Evolutionary conservation across 2,329 filamentous ascomycete genomes (phyloP).

Genomic region (Coniosporium tulheliwenetii): DNA sequence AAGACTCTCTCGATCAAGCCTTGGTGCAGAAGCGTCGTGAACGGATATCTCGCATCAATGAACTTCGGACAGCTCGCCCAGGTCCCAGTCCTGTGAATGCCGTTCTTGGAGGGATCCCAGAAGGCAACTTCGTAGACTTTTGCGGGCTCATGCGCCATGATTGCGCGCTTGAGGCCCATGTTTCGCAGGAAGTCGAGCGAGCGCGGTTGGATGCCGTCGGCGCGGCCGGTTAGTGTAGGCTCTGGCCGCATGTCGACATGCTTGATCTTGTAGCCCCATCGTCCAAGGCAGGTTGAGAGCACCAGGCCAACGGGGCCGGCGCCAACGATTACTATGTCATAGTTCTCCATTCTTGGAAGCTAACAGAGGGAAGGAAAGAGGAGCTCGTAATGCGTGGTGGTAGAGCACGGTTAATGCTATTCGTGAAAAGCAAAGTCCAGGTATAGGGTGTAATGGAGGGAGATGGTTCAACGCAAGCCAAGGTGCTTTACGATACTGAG

Average conservation of each 20-base stretch:
- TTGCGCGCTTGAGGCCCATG: conserved; percentile 73
- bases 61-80: conserved; percentile 86
- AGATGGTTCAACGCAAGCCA: too few relatives aligned
- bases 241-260: conserved; percentile 84
- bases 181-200: conserved; percentile 77
- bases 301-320: conserved; percentile 81
- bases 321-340: conserved; percentile 68
- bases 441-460: too few relatives aligned
- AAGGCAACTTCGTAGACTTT: conserved; percentile 63
- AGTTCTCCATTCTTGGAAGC: conserved; percentile 23
- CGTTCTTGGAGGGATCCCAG: conserved; percentile 41
- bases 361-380: too few relatives aligned
- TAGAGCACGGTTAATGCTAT: too few relatives aligned
- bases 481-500: too few relatives aligned
- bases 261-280: conserved; percentile 92
- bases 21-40: conserved; percentile 47
- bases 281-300: conserved; percentile 71
- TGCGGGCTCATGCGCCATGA: conserved; percentile 78
- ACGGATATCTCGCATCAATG: conserved; percentile 49
- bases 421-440: too few relatives aligned
- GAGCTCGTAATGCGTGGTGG: too few relatives aligned
- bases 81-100: conserved; percentile 44
- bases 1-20: conserved; percentile 47
- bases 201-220: conserved; percentile 82
- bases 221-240: conserved; percentile 72